Conservation (phyloP, 768 basidiomycete genomes). For the Nidularia pulvinata region DNA sequence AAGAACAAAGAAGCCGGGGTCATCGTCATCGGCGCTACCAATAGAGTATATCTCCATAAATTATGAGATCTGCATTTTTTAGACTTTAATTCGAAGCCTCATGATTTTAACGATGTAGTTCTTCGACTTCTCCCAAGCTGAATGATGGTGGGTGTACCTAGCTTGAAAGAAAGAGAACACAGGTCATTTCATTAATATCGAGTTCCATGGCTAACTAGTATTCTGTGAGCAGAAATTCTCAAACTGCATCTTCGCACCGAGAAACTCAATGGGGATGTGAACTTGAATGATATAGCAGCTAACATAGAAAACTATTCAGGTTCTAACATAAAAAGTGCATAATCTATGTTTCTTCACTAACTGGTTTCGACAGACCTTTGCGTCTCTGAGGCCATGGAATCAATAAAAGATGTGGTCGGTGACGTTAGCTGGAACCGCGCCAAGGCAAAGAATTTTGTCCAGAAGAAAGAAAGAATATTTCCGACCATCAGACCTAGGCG, state of each 20-base stretch:
- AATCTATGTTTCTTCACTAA: background rate
- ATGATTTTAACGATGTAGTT: background rate
- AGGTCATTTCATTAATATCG: background rate
- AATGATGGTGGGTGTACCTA: background rate
- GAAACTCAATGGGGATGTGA: background rate
- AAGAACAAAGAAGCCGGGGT: background rate
- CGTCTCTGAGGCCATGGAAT: background rate
- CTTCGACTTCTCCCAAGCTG: background rate
- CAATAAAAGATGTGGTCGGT: background rate
- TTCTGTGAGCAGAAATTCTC: background rate
- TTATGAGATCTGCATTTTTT: background rate
- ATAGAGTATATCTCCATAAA: background rate
- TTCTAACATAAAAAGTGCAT: background rate
- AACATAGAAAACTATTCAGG: background rate
- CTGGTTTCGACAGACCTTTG: background rate
- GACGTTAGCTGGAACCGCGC: background rate
- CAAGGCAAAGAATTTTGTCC: background rate
- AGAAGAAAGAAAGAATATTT: no score
- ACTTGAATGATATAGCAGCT: background rate
- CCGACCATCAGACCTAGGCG: no score
- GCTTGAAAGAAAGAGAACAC: background rate
- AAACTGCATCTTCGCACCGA: background rate
- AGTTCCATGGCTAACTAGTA: background rate
- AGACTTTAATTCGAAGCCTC: background rate
- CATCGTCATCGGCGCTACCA: background rate